Base-by-base conservation (phyloP, 345 rosid genomes). In the Odontarrhena argentea region DNA sequence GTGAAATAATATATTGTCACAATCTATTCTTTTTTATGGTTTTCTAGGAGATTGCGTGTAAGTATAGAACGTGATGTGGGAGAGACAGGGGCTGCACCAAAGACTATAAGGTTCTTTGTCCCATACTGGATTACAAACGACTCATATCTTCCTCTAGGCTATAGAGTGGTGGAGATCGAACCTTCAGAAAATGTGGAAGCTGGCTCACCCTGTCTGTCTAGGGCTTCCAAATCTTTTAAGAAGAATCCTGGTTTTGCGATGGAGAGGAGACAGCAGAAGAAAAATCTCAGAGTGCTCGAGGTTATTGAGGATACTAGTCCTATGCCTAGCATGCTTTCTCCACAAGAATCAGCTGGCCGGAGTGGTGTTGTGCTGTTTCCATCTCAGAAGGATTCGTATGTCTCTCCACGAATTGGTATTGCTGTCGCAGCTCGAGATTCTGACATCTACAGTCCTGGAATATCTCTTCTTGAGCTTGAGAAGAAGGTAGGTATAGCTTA, bases 121-220 rank as follows among this genome's bases (percentile, higher is more conserved):
- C 99, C 99, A 46, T 94, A 91, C 80, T 94, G 99, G 99, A 91
- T 94, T 60, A 75, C 79, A 57, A 94, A 94, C 71, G 85, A 84
- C 78, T 85, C 97, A 14, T 82, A 78, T 76, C 58, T 94, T 63
- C 84, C 88, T 74, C 76, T 94, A 60, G 87, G 84, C 46, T 94
- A 94, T 78, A 86, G 82, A 74, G 78, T 88, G 63, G 97, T 94
- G 75, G 99, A 90, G 79, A 80, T 91, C 73, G 99, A 94, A 71
- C 86, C 84, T 55, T 15, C 65, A 47, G 97, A 87, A 51, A 79
- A 65, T 81, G 74, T 77, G 55, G 97, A 92, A 68, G 55, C 65
- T 37, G 91, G 91, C 75, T 76, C 92, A 35, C 76, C 65, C 48
- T 69, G 72, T 7, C 67, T 87, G 59, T 84, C 98, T 69, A 85